Evolutionary conservation across 257 asterid species (phyloP).

Genomic region (Solanum pinnatisectum): DNA sequence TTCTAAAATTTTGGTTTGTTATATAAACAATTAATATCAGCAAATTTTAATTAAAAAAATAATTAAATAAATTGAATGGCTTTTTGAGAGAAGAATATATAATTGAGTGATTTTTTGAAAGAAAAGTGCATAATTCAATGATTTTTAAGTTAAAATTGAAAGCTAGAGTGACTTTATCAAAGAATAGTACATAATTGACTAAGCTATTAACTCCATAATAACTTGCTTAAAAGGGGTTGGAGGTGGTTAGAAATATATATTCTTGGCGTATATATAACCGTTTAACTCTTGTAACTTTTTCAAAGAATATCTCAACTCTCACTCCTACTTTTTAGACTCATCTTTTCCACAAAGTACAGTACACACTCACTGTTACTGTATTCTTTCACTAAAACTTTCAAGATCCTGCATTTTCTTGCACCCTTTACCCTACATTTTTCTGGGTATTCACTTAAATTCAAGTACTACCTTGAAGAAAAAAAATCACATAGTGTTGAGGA

Average conservation of each 20-base stretch:
- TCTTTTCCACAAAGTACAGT: neutral
- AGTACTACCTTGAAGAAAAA: neutral
- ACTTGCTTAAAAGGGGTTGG: neutral
- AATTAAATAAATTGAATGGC: too few relatives aligned
- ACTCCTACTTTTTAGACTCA: neutral
- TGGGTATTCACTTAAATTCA: neutral
- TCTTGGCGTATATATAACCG: neutral
- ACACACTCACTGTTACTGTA: neutral
- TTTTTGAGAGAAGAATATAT: too few relatives aligned
- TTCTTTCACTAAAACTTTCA: neutral
- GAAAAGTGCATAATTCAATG: too few relatives aligned
- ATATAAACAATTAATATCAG: too few relatives aligned
- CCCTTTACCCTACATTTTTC: neutral
- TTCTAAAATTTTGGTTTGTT: too few relatives aligned
- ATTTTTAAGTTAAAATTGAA: too few relatives aligned
- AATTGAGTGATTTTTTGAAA: too few relatives aligned
- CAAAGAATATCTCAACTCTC: neutral
- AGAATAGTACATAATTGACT: too few relatives aligned
- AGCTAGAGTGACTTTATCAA: too few relatives aligned
- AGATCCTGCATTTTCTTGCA: conserved; percentile 1
- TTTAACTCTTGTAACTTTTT: neutral
- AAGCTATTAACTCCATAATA: too few relatives aligned
- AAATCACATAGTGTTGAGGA: neutral
- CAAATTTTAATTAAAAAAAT: too few relatives aligned
- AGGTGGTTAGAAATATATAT: neutral